These are phyloP conservation scores for Diaporthe amygdali DNA, from an alignment of 2,329 filamentous ascomycete genomes.

Conservation along the genomic window DNA sequence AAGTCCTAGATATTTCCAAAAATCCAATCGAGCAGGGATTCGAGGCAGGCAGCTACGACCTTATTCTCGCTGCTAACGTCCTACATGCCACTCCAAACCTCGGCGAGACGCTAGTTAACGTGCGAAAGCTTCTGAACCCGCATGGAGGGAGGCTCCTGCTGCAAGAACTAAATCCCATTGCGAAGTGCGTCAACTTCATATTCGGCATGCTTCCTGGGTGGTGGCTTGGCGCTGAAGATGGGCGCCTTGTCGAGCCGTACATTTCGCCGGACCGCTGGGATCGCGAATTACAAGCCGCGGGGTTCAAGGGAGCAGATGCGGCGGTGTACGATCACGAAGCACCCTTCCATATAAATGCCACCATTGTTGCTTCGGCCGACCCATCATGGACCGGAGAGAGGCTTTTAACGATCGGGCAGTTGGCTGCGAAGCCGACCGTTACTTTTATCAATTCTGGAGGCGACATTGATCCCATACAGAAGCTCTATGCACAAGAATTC, in stretches of 20 bases:
- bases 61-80: slow-evolving; percentile 28
- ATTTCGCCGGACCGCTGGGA: neutral
- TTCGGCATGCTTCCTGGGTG: slow-evolving; percentile 1
- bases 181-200: neutral
- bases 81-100: slow-evolving; percentile 26
- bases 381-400: no score
- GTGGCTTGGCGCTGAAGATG: slow-evolving; percentile 6
- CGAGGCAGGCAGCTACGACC: slow-evolving; percentile 27
- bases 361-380: neutral
- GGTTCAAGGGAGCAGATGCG: slow-evolving; percentile 8
- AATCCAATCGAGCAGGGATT: slow-evolving; percentile 24
- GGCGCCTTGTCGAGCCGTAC: neutral
- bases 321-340: neutral
- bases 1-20: slow-evolving; percentile 22
- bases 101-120: slow-evolving; percentile 20
- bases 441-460: no score
- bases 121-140: slow-evolving; percentile 22
- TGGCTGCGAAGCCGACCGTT: no score
- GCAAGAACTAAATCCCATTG: neutral
- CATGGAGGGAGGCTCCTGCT: slow-evolving; percentile 18
- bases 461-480: no score
- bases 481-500: no score
- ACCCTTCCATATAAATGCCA: neutral
- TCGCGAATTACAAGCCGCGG: neutral
- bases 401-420: no score